Conservation (phyloP, 768 basidiomycete genomes). For the Sarcomyxa edulis region DNA sequence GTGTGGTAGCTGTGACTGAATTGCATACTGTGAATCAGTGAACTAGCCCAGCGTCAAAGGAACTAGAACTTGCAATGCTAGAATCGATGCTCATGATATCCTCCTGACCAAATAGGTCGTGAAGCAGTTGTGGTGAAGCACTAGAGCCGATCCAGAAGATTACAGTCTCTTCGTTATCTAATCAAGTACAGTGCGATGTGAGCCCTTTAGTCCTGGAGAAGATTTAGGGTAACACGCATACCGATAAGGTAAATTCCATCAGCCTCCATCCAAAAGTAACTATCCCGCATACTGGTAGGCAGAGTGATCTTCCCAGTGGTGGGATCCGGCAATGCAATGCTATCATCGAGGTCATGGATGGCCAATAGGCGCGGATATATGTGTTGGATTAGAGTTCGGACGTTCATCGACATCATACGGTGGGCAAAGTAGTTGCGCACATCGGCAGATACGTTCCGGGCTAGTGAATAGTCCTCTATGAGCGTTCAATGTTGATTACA, state of each 20-base stretch:
- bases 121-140: slow-evolving; percentile 74
- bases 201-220: no score
- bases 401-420: slow-evolving; percentile 63
- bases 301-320: slow-evolving; percentile 53
- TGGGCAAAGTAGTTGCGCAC: slow-evolving; percentile 86
- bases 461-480: slow-evolving; percentile 29
- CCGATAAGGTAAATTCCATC: slow-evolving; percentile 93
- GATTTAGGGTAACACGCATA: slow-evolving; percentile 26
- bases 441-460: slow-evolving; percentile 86
- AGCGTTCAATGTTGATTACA: background rate
- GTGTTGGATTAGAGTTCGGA: slow-evolving; percentile 65
- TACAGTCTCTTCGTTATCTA: slow-evolving; percentile 84
- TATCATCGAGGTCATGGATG: slow-evolving; percentile 75
- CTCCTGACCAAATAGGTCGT: slow-evolving; percentile 82
- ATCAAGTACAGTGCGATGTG: background rate
- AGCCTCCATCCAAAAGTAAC: slow-evolving; percentile 83
- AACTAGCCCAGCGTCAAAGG: slow-evolving; percentile 4
- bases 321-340: slow-evolving; percentile 63
- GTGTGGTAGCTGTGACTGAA: slow-evolving; percentile 63
- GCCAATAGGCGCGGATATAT: slow-evolving; percentile 89
- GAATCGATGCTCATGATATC: slow-evolving; percentile 67
- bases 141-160: slow-evolving; percentile 89
- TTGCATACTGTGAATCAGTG: slow-evolving; percentile 4
- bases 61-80: slow-evolving; percentile 49
- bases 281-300: slow-evolving; percentile 77